Percentiles rank a stretch among this genome's conserved stretches.
Evolutionary conservation across 495 filamentous ascomycete species (phyloP).

Genomic region (Aspergillus baeticus): DNA sequence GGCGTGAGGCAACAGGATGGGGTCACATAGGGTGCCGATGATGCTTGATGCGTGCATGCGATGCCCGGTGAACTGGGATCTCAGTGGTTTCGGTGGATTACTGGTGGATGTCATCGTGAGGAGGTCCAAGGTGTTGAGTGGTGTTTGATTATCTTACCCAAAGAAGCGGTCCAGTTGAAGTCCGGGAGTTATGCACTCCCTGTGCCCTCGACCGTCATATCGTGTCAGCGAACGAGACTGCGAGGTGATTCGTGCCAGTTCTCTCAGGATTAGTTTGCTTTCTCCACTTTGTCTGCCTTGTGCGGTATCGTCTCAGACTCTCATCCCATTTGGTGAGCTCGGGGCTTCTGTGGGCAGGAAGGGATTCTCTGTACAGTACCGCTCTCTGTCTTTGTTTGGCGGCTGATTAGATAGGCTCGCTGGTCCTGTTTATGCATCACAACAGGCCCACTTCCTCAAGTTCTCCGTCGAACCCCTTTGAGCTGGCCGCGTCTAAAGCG

Average conservation of each 20-base stretch:
- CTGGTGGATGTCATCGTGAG: slow-evolving; percentile 23
- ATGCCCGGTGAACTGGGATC: slow-evolving; percentile 4
- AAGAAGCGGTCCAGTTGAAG: slow-evolving; percentile 15
- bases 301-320: background rate
- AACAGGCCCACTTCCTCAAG: slow-evolving; percentile 14
- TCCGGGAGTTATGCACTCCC: slow-evolving; percentile 8
- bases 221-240: slow-evolving; percentile 17
- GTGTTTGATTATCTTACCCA: slow-evolving; percentile 15
- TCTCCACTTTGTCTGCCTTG: slow-evolving; percentile 4
- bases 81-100: slow-evolving; percentile 16
- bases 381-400: slow-evolving; percentile 1
- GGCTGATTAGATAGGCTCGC: slow-evolving; percentile 1
- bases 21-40: slow-evolving; percentile 11
- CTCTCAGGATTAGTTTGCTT: slow-evolving; percentile 7
- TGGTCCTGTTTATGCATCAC: slow-evolving; percentile 8
- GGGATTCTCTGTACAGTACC: slow-evolving; percentile 6
- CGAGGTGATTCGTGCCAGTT: slow-evolving; percentile 9
- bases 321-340: background rate
- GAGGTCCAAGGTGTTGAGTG: slow-evolving; percentile 17
- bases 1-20: slow-evolving; percentile 19
- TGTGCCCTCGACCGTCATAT: slow-evolving; percentile 14
- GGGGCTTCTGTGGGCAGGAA: background rate
- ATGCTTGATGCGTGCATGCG: slow-evolving; percentile 18
- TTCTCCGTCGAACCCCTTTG: slow-evolving; percentile 13
- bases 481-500: slow-evolving; percentile 39